Evolutionary conservation across 73 alveolate species (phyloP), one percentile per base, ranked within the genome.

Genomic region (Blepharisma japonicum): DNA sequence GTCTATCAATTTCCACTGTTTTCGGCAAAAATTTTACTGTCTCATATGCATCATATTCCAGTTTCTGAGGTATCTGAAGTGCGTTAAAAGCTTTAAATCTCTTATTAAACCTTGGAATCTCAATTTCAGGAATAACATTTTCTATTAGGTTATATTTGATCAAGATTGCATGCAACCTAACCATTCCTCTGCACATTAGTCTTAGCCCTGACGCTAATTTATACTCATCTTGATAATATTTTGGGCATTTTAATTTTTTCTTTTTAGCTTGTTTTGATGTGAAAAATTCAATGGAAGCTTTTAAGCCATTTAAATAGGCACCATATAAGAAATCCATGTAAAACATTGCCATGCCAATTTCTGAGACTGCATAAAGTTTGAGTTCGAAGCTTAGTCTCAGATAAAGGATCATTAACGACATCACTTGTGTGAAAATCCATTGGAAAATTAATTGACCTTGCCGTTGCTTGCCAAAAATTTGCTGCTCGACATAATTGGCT

Each of bases 311-410:
- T 8, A 20, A 18, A 4, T 14, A n/a, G 50, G 23, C 74, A 14
- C 74, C 74, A 61, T 18, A 61, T 8, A 61, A 39, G 46, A 18
- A 61, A 25, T 61, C 74, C 38, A 61, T 18, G 46, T 61, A 61
- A 61, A 61, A 61, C 74, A 61, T 61, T 8, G 23, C 47, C 89
- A 77, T 74, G 2, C 53, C 50, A 1, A 83, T 21, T 51, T 87
- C 94, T 56, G 77, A 79, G 20, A 55, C 78, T 21, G 83, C 45
- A 72, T 71, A 87, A 27, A 87, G 85, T 6, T 87, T 89, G 11
- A 83, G 77, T 55, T 49, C 78, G 47, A 83, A 68, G 6, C 95
- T 89, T 8, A 72, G 70, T 9, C 71, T 79, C 70, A 87, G 20
- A 50, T 49, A 84, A 47, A 77, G 81, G 49, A 84, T 46, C 83